Evolutionary conservation across 768 basidiomycete species (phyloP).

Genomic region (Lactifluus rugatus): DNA sequence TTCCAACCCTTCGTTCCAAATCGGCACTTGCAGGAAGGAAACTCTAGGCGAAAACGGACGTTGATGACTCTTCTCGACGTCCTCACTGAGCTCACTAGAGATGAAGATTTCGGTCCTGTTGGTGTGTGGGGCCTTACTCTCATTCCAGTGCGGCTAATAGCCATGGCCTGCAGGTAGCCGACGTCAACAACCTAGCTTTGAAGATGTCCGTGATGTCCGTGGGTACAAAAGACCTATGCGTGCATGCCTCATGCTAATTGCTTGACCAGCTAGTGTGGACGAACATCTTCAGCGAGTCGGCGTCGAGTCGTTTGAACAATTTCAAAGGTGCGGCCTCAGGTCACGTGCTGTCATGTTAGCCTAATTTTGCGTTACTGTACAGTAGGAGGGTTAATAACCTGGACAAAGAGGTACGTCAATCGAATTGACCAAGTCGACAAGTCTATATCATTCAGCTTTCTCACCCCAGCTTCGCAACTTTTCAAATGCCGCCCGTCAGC

Average conservation of each 20-base stretch:
- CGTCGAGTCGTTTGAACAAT: constrained; percentile 53
- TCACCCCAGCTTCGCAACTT: constrained; percentile 57
- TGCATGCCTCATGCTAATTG: background rate
- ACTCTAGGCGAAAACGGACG: constrained; percentile 33
- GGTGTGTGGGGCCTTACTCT: constrained; percentile 24
- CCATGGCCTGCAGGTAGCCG: background rate
- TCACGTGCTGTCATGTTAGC: background rate
- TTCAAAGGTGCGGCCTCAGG: constrained; percentile 41
- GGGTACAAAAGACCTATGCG: constrained; percentile 28
- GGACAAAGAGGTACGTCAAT: constrained; percentile 47
- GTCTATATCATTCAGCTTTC: background rate
- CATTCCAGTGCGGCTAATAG: background rate
- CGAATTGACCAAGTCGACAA: background rate
- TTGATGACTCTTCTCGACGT: constrained; percentile 39
- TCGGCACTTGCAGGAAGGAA: background rate
- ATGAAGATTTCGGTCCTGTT: constrained; percentile 27
- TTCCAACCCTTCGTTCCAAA: background rate
- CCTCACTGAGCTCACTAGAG: constrained; percentile 35
- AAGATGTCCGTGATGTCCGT: constrained; percentile 61
- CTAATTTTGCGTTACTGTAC: background rate
- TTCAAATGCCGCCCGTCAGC: constrained; percentile 64
- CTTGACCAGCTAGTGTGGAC: constrained; percentile 45
- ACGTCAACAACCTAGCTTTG: constrained; percentile 38
- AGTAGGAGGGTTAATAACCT: constrained; percentile 48
- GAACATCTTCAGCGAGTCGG: constrained; percentile 62